Base-by-base conservation (phyloP, 345 rosid species). In the Populus simonii region DNA sequence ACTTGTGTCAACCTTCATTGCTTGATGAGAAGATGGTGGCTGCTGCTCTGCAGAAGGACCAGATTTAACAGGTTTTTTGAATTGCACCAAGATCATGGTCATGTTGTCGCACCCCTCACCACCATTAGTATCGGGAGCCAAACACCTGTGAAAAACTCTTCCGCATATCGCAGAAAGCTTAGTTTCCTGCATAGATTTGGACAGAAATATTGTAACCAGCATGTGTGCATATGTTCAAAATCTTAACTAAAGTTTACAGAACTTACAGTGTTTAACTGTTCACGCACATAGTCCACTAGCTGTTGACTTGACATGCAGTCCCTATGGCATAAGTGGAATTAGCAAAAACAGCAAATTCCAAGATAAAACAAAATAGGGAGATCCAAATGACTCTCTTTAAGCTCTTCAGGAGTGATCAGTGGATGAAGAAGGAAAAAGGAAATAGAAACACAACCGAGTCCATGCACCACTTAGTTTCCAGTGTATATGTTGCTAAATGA, bases 21-120 rank as follows among this genome's bases (percentile, higher is more conserved):
- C 66, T 69, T 75, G 79, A 59, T 65, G 39, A 10, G 61, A 70
- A 11, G 80, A 7, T 0, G 5, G n/a, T 7, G 74, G 25, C 49
- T 75, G 86, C 77, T 82, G 82, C 49, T 68, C 85, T 7, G 71
- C 41, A 35, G 86, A 81, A 49, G 80, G 62, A 8, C 80, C 22
- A 29, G 88, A 67, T 75, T 76, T 74, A 71, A 82, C 31, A 17
- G 90, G 87, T 79, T 89, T 92, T 85, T 91, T 92, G 88, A 96
- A 90, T 82, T 91, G 97, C 76, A 96, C 94, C 86, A 96, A 81
- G 85, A 96, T 88, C 97, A 96, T 96, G 67, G 98, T 96, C 99
- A 96, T 96, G 83, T 96, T 94, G 85, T 96, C 99, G 63, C 98
- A 92, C 76, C 97, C 99, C 86, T 93, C 98, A 0, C 99, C 95